A percentile compares a stretch with the other conserved stretches of the same genome.
These are phyloP conservation scores for Testicularia cyperi DNA, from an alignment of 1,284 basidiomycete species.

Conservation along the genomic window DNA sequence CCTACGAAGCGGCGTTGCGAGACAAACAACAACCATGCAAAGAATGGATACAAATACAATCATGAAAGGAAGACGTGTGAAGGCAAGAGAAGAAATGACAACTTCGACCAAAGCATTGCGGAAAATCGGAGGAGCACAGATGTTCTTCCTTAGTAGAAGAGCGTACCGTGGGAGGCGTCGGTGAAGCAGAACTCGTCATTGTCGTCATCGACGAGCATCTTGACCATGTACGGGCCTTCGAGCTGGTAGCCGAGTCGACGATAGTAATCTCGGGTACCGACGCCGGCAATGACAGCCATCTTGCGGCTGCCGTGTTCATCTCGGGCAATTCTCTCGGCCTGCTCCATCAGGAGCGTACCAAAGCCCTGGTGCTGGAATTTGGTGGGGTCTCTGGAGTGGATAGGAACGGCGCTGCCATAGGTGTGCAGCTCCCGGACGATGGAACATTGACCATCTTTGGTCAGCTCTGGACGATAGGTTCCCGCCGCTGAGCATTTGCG, in stretches of 20 bases:
- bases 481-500: conserved; percentile 94
- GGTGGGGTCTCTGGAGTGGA: conserved; percentile 94
- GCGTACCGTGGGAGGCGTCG: no score
- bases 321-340: conserved; percentile 95
- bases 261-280: conserved; percentile 93
- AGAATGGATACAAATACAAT: no score
- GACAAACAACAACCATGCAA: no score
- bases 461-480: conserved; percentile 90
- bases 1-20: no score
- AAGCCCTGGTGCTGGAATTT: conserved; percentile 77
- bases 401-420: conserved; percentile 97
- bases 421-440: conserved; percentile 96
- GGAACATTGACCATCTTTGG: conserved; percentile 76
- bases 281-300: conserved; percentile 93
- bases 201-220: conserved; percentile 35
- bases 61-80: conserved; percentile 6
- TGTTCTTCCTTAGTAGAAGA: no score
- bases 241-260: conserved; percentile 86
- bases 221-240: conserved; percentile 75
- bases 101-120: no score
- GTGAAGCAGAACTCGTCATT: conserved; percentile 9
- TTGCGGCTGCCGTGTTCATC: conserved; percentile 95
- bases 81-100: conserved; percentile 12
- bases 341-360: conserved; percentile 96
- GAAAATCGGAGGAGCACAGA: no score